Base-by-base conservation (phyloP, 805 yeast species). In the Metschnikowia similis region DNA sequence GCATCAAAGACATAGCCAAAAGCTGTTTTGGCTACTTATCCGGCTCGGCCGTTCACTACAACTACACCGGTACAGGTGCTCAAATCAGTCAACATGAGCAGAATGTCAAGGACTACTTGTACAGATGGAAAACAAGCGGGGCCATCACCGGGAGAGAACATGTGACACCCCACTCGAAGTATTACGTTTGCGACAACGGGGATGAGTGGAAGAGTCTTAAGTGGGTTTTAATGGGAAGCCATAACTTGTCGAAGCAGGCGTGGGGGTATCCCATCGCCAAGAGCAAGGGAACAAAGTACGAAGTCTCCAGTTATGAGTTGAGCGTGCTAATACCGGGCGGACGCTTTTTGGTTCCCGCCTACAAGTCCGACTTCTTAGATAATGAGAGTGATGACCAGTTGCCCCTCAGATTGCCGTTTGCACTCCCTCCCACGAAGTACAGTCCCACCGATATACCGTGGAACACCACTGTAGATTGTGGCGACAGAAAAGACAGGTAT, bases 191-290 rank as follows among this genome's bases (percentile, higher is more conserved):
- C 54, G 76, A 71, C 48, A 76, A 84, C 10, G 76, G 75, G 4
- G 82, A 81, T 55, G 58, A 73, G 45, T 80, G 76, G 64, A 57
- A 66, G 34, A 67, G 79, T 2, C 61, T 86, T 5, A 76, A 79
- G 45, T 89, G 96, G 95, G 76, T 83, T 16, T 63, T 86, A 36
- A 71, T 86, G 61, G 86, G 94, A 0, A 84, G 90, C 43, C 86
- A 89, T 31, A 89, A 89, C 60, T 59, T 87, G 37, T 84, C 91
- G 31, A 80, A 80, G 48, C 85, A 81, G 52, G 96, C 96, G 1
- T 89, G 96, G 96, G 96, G 96, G 0, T 66, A 61, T 5, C 67
- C 60, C 41, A 38, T 48, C 32, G 51, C 59, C 48, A 54, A 52
- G 10, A 36, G 46, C n/a, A 31, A 42, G 27, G 45, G 68, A 3